Evolutionary conservation across 768 basidiomycete genomes (phyloP).

Genomic region (Crucibulum laeve): DNA sequence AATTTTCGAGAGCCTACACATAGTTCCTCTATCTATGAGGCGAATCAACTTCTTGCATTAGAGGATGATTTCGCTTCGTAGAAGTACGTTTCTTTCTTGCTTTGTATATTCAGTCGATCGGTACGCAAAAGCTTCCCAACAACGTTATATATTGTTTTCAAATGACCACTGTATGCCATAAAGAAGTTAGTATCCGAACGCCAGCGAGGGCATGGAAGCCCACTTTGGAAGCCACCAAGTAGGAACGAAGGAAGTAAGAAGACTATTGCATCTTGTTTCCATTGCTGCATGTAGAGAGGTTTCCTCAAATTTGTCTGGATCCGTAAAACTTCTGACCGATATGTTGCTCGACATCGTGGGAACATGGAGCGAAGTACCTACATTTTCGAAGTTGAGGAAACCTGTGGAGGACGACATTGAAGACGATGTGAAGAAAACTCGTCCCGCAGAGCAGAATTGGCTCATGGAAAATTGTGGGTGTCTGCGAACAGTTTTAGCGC

Average conservation of each 20-base stretch:
- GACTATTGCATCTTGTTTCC: neutral
- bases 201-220: neutral
- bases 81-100: neutral
- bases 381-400: too few relatives aligned
- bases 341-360: neutral
- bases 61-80: neutral
- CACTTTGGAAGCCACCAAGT: neutral
- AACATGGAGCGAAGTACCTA: neutral
- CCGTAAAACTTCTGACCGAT: neutral
- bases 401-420: too few relatives aligned
- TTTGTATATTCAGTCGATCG: neutral
- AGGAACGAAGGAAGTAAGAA: neutral
- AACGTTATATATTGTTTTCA: neutral
- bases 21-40: neutral
- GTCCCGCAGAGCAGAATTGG: too few relatives aligned
- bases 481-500: too few relatives aligned
- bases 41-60: neutral
- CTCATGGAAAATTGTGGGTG: too few relatives aligned
- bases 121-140: neutral
- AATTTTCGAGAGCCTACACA: neutral
- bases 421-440: too few relatives aligned
- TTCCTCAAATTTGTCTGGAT: neutral
- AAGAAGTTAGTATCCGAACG: neutral
- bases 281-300: neutral
- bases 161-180: neutral